These are phyloP conservation scores for Manihot esculenta DNA, from an alignment of 441 rosid species.

Conservation along the genomic window DNA sequence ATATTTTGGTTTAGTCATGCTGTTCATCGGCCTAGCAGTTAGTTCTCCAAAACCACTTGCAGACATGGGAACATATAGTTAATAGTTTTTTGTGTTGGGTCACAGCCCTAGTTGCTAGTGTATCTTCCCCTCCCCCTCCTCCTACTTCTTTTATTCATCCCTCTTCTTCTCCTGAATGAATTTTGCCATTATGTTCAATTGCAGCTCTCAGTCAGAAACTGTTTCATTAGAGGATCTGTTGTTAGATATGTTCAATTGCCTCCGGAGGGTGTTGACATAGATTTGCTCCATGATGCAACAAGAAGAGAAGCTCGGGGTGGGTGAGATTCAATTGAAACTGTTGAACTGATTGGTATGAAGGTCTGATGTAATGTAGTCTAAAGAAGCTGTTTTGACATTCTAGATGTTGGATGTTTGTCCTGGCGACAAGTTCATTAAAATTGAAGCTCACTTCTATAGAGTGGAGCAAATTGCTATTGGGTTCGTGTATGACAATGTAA, in stretches of 20 bases:
- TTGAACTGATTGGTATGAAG: slow-evolving; percentile 25
- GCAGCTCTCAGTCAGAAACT: slow-evolving; percentile 95
- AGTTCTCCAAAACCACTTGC: not conserved
- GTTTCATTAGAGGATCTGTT: slow-evolving; percentile 95
- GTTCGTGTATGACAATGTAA: slow-evolving; percentile 8
- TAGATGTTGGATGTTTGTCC: slow-evolving; percentile 5
- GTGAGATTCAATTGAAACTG: slow-evolving; percentile 29
- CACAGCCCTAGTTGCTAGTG: not conserved
- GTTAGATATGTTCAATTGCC: slow-evolving; percentile 96
- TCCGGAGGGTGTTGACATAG: slow-evolving; percentile 95
- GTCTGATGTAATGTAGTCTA: slow-evolving; percentile 22
- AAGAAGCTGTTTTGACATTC: slow-evolving; percentile 20
- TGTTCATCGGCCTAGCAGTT: not conserved
- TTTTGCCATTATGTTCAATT: slow-evolving; percentile 16
- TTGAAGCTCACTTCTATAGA: slow-evolving; percentile 3
- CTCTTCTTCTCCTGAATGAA: too few species aligned
- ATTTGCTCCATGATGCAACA: slow-evolving; percentile 94
- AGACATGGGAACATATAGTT: not conserved
- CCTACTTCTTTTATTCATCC: not conserved
- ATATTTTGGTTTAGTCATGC: not conserved
- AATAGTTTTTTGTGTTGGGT: not conserved
- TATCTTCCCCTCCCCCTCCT: too few species aligned
- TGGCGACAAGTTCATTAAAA: slow-evolving; percentile 5
- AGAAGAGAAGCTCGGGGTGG: slow-evolving; percentile 99
- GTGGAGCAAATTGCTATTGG: not conserved